phyloP scores from a whole-genome alignment of 2,329 filamentous ascomycete genomes.

The Penicillium sp. region DNA sequence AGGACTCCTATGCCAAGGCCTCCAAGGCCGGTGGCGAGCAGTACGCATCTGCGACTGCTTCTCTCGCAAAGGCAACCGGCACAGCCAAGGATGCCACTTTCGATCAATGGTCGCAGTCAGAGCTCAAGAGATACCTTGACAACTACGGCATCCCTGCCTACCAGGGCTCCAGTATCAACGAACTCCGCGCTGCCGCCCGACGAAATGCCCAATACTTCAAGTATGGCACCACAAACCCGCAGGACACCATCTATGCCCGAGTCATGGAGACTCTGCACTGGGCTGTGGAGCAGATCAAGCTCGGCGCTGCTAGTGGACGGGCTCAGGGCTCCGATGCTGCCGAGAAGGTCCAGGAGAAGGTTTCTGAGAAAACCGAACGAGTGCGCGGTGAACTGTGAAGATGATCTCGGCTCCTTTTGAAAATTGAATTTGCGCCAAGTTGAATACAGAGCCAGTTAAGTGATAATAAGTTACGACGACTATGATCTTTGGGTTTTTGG shows the following conservation, averaged over 20 bases:
- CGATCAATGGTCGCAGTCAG: slow-evolving; percentile 69
- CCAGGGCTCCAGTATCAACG: slow-evolving; percentile 67
- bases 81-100: slow-evolving; percentile 67
- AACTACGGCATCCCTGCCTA: slow-evolving; percentile 71
- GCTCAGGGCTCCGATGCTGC: slow-evolving; percentile 51
- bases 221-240: slow-evolving; percentile 69
- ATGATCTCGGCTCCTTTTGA: neutral
- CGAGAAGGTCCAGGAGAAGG: slow-evolving; percentile 46
- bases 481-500: slow-evolving; percentile 16
- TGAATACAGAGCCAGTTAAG: neutral
- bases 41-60: slow-evolving; percentile 69
- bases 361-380: slow-evolving; percentile 53
- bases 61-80: slow-evolving; percentile 66
- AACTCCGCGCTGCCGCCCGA: slow-evolving; percentile 70
- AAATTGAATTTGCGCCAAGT: neutral
- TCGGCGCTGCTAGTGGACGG: slow-evolving; percentile 50
- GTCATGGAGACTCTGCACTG: slow-evolving; percentile 52
- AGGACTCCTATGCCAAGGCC: slow-evolving; percentile 49
- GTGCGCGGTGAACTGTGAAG: slow-evolving; percentile 35
- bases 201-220: slow-evolving; percentile 75
- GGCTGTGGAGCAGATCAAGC: slow-evolving; percentile 51
- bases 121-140: slow-evolving; percentile 78
- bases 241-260: slow-evolving; percentile 67
- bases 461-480: slow-evolving; percentile 18
- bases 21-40: slow-evolving; percentile 48